A percentile compares a stretch with the other conserved stretches of the same genome.
Conservation (phyloP, 1,139 yeast species). For the Insectozyma bohioensis region DNA sequence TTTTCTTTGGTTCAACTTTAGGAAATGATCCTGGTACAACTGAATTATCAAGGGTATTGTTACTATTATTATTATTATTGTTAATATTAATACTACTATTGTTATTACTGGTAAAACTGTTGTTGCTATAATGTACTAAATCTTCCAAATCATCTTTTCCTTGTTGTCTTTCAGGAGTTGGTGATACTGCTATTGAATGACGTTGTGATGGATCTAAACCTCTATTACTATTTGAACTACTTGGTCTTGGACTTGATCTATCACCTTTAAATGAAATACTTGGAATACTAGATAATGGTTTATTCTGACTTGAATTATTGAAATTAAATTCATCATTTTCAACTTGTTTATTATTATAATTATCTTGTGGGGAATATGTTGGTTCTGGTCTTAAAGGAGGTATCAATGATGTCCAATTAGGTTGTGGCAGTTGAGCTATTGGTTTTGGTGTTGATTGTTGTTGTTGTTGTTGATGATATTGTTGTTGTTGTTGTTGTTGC, state of each 20-base stretch:
- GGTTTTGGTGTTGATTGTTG: too few relatives aligned
- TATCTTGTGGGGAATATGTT: too few relatives aligned
- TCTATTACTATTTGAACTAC: neutral
- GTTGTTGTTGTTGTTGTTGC: too few relatives aligned
- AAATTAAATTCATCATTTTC: constrained; percentile 13
- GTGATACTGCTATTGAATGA: constrained; percentile 19
- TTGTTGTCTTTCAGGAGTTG: constrained; percentile 13
- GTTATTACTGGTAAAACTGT: too few relatives aligned
- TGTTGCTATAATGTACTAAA: too few relatives aligned
- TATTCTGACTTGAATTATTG: too few relatives aligned
- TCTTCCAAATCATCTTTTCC: neutral
- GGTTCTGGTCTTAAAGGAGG: too few relatives aligned
- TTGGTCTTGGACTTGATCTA: neutral
- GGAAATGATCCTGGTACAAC: neutral
- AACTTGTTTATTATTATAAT: too few relatives aligned
- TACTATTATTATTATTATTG: constrained; percentile 1
- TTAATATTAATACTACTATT: too few relatives aligned
- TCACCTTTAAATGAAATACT: constrained; percentile 2
- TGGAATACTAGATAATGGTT: neutral
- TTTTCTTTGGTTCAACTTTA: neutral
- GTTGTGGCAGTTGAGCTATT: too few relatives aligned
- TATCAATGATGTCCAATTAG: too few relatives aligned
- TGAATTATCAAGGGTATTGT: constrained; percentile 3
- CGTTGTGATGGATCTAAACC: constrained; percentile 15
- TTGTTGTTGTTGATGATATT: too few relatives aligned